A percentile compares a stretch with the other conserved stretches of the same genome.
Conservation (phyloP, 345 rosid genomes). For the Acer negundo region DNA sequence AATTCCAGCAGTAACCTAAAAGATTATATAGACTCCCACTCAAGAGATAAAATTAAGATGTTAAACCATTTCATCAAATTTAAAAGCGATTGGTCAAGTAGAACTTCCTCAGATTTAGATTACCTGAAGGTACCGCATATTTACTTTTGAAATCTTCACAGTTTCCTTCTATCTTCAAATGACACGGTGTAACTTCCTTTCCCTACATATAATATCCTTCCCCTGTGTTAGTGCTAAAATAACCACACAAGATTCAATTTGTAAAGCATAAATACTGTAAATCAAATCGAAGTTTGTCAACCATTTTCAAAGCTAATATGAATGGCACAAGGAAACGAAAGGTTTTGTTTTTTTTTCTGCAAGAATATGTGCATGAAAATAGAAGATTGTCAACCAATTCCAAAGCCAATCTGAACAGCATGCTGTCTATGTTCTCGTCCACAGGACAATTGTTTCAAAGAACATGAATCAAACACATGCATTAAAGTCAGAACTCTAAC, state of each 20-base stretch:
- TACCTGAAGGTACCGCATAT: slow-evolving; percentile 65
- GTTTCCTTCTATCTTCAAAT: slow-evolving; percentile 52
- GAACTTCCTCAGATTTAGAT: slow-evolving; percentile 16
- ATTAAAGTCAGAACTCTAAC: background rate
- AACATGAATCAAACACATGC: background rate
- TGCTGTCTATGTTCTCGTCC: background rate
- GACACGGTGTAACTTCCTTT: slow-evolving; percentile 32
- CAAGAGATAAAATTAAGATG: background rate
- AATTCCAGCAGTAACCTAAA: background rate
- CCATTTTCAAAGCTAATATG: background rate
- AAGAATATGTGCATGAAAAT: background rate
- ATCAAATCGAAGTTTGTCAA: background rate
- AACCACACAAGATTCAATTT: slow-evolving; percentile 3
- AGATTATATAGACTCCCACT: background rate
- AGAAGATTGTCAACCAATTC: background rate
- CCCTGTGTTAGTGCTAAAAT: slow-evolving; percentile 12
- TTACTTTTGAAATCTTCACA: slow-evolving; percentile 42
- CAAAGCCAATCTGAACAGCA: background rate
- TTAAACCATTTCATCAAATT: background rate
- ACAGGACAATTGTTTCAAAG: background rate
- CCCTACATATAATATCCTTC: slow-evolving; percentile 45
- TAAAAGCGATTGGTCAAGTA: background rate
- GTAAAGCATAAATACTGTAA: background rate
- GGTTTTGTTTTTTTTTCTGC: background rate
- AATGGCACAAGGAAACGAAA: background rate